These are phyloP conservation scores for Lentinula edodes DNA, from an alignment of 768 basidiomycete species.

Conservation along the genomic window DNA sequence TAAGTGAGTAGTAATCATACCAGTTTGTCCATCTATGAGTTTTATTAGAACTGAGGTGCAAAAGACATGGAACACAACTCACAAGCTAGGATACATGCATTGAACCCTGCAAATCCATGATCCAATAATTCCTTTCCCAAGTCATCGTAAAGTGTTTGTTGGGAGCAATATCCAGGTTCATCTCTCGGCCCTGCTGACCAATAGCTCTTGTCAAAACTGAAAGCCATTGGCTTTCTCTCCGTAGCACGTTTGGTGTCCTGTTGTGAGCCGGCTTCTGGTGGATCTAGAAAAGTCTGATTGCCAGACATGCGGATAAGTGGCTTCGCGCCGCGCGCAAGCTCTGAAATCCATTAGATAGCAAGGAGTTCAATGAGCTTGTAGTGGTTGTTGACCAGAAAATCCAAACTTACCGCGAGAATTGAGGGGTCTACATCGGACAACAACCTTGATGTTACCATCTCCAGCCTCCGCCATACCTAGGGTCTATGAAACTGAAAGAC, in stretches of 20 bases:
- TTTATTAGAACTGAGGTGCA: constrained; percentile 6
- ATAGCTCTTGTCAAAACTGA: constrained; percentile 97
- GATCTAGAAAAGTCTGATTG: constrained; percentile 88
- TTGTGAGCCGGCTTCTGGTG: constrained; percentile 70
- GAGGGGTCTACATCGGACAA: constrained; percentile 93
- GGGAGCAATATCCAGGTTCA: constrained; percentile 87
- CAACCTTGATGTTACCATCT: constrained; percentile 89
- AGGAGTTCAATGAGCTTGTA: background rate
- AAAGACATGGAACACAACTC: constrained; percentile 35
- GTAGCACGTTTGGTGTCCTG: constrained; percentile 77
- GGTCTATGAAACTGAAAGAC: background rate
- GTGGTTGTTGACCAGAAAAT: constrained; percentile 1
- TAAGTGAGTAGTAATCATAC: constrained; percentile 34
- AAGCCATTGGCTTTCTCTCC: constrained; percentile 84
- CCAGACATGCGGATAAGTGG: constrained; percentile 92
- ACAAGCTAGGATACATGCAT: constrained; percentile 99
- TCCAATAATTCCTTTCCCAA: constrained; percentile 91
- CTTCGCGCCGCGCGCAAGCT: constrained; percentile 91
- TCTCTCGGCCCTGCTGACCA: constrained; percentile 92
- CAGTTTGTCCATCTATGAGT: constrained; percentile 71
- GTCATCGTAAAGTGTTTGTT: constrained; percentile 93
- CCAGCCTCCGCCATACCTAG: constrained; percentile 63
- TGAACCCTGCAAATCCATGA: constrained; percentile 94
- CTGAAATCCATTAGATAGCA: constrained; percentile 32
- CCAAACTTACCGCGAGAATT: constrained; percentile 78